These are phyloP conservation scores for Mucor mucedo DNA, from an alignment of 371 early-diverging fungal species.

Conservation along the genomic window DNA sequence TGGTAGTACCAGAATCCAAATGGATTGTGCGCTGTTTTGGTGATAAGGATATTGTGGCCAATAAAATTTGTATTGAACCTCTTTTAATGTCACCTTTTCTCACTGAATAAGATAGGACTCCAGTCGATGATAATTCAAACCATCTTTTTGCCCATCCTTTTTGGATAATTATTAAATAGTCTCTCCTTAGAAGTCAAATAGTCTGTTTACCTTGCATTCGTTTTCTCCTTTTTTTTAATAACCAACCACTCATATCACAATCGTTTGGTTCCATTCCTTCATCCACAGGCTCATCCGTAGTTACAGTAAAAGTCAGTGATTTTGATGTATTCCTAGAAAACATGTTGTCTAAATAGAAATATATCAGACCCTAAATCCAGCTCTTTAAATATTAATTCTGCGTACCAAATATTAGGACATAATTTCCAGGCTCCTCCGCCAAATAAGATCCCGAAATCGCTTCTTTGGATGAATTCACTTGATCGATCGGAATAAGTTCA, in stretches of 20 bases:
- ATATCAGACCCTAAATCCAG: background rate
- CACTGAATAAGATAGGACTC: constrained; percentile 63
- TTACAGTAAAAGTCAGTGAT: constrained; percentile 81
- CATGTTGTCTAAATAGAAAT: constrained; percentile 67
- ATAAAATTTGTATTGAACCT: constrained; percentile 68
- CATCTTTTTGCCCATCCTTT: constrained; percentile 76
- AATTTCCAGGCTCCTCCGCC: constrained; percentile 45
- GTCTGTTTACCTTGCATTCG: constrained; percentile 68
- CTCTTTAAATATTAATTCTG: background rate
- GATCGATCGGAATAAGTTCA: constrained; percentile 24
- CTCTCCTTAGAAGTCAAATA: background rate
- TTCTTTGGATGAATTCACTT: constrained; percentile 24
- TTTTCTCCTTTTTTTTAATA: constrained; percentile 86
- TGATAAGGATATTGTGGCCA: constrained; percentile 63
- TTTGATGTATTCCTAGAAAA: constrained; percentile 91
- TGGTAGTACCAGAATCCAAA: constrained; percentile 78
- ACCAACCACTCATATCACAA: constrained; percentile 62
- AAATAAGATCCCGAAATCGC: constrained; percentile 25
- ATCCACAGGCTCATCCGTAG: constrained; percentile 25
- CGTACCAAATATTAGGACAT: constrained; percentile 50
- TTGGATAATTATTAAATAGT: background rate
- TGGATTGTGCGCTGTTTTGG: constrained; percentile 71
- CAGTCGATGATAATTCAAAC: constrained; percentile 62
- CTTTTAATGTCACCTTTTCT: constrained; percentile 65
- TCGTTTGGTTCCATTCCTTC: constrained; percentile 24